Evolutionary conservation across 2,329 filamentous ascomycete genomes (phyloP).

Genomic region (Domatiomyces globalis): DNA sequence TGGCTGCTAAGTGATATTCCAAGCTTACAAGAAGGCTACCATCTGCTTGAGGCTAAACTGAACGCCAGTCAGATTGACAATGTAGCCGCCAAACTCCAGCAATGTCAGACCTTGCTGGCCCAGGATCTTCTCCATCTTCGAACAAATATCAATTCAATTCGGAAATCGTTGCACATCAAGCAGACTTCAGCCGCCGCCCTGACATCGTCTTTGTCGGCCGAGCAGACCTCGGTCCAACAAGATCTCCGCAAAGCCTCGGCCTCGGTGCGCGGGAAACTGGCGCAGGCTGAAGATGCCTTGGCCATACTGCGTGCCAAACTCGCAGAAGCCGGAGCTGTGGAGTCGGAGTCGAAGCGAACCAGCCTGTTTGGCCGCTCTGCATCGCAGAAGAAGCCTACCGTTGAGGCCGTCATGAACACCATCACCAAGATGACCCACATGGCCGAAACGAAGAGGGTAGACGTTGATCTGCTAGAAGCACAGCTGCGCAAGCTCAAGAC

Average conservation of each 20-base stretch:
- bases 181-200: constrained; percentile 56
- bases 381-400: constrained; percentile 54
- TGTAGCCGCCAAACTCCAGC: constrained; percentile 53
- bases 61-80: constrained; percentile 54
- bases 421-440: constrained; percentile 86
- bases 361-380: constrained; percentile 11
- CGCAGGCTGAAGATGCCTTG: constrained; percentile 65
- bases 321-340: constrained; percentile 40
- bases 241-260: constrained; percentile 66
- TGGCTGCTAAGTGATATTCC: constrained; percentile 67
- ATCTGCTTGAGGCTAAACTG: constrained; percentile 50
- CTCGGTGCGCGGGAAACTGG: constrained; percentile 57
- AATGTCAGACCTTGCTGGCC: constrained; percentile 49
- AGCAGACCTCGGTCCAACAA: constrained; percentile 70
- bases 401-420: constrained; percentile 82
- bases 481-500: constrained; percentile 64
- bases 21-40: constrained; percentile 51
- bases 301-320: constrained; percentile 67
- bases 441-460: constrained; percentile 79
- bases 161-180: constrained; percentile 56
- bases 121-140: constrained; percentile 59
- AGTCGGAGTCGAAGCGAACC: constrained; percentile 34
- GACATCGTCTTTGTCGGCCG: constrained; percentile 63
- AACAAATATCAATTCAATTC: constrained; percentile 63
- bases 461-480: constrained; percentile 78